Conservation (phyloP, 2,329 filamentous ascomycete genomes). For the Triangularia verruculosa region DNA sequence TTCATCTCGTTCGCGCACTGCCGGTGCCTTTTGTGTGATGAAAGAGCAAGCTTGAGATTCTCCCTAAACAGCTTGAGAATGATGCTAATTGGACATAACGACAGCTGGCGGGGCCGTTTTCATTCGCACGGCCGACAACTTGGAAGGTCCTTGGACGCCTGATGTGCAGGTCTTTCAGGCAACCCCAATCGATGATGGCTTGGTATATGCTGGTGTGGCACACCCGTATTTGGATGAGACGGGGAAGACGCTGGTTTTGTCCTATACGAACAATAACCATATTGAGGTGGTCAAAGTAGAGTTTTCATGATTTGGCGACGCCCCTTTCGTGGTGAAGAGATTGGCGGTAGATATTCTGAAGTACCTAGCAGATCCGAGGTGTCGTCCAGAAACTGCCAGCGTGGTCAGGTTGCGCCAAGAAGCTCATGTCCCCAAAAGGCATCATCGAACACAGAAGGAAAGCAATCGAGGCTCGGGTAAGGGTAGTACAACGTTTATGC, state of each 20-base stretch:
- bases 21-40: neutral
- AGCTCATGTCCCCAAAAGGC: too few species aligned
- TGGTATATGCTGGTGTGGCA: conserved; percentile 38
- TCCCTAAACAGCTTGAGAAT: too few species aligned
- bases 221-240: conserved; percentile 39
- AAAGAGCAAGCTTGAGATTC: too few species aligned
- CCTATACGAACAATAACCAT: conserved; percentile 40
- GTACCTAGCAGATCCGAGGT: too few species aligned
- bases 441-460: too few species aligned
- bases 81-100: too few species aligned
- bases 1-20: neutral
- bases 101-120: neutral
- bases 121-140: conserved; percentile 5
- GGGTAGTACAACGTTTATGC: too few species aligned
- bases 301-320: conserved; percentile 21
- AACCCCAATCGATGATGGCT: conserved; percentile 33
- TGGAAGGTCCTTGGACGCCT: conserved; percentile 38
- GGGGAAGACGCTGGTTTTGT: conserved; percentile 37
- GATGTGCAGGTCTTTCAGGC: conserved; percentile 36
- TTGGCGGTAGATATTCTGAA: too few species aligned
- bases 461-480: too few species aligned
- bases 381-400: too few species aligned
- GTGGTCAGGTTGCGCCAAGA: too few species aligned
- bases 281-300: conserved; percentile 37
- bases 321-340: too few species aligned